phyloP scores from a whole-genome alignment of 1,284 basidiomycete genomes.

The Apiotrichum montevideense region DNA sequence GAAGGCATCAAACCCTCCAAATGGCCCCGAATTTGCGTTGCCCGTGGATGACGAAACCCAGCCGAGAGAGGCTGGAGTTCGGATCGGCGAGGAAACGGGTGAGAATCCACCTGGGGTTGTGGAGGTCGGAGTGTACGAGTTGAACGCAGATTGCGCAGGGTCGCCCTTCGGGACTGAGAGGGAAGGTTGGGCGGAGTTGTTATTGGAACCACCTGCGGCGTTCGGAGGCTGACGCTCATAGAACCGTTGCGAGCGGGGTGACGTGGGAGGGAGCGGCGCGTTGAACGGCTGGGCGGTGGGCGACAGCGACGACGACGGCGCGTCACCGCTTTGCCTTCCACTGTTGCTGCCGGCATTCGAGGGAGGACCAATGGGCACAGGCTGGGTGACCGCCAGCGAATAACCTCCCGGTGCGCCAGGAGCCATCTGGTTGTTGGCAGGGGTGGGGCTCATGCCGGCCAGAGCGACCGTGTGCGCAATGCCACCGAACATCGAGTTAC shows the following conservation, averaged over 20 bases:
- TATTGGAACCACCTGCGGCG: background rate
- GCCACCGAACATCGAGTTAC: constrained; percentile 35
- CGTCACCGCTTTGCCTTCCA: background rate
- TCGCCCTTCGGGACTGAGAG: constrained; percentile 5
- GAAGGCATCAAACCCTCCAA: constrained; percentile 17
- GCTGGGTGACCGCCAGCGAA: constrained; percentile 7
- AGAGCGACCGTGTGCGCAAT: constrained; percentile 42
- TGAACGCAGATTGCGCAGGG: constrained; percentile 3
- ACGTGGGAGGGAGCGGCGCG: constrained; percentile 24
- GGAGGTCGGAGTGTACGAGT: constrained; percentile 12
- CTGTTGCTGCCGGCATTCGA: constrained; percentile 3
- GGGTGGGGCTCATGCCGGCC: constrained; percentile 31
- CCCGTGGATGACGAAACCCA: constrained; percentile 27
- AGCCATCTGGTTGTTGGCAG: constrained; percentile 7
- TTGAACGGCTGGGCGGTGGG: constrained; percentile 44
- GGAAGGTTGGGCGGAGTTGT: background rate
- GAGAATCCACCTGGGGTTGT: constrained; percentile 22
- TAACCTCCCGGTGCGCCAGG: constrained; percentile 5
- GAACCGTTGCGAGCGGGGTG: constrained; percentile 35
- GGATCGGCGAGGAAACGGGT: constrained; percentile 36
- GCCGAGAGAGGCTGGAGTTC: constrained; percentile 32
- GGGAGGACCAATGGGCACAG: constrained; percentile 12
- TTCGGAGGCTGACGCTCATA: constrained; percentile 10
- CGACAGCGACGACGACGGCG: constrained; percentile 27
- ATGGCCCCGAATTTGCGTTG: constrained; percentile 8